Conservation (phyloP, 1,284 basidiomycete genomes). For the Cystobasidium sp. region DNA sequence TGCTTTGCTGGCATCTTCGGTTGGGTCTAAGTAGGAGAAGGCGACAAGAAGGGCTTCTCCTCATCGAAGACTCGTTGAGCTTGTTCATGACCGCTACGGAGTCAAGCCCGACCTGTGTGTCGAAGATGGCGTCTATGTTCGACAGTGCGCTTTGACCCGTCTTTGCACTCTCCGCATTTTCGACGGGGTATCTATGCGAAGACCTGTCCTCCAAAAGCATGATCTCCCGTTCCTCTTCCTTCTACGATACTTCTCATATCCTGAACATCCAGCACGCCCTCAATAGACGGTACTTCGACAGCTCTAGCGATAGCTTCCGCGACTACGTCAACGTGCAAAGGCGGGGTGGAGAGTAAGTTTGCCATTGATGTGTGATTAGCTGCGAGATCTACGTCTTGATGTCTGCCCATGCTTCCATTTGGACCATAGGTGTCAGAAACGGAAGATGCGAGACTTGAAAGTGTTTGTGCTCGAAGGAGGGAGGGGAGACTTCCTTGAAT, state of each 20-base stretch:
- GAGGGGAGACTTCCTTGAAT: slow-evolving; percentile 64
- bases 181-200: neutral
- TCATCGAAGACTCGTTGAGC: no score
- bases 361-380: slow-evolving; percentile 68
- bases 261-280: slow-evolving; percentile 73
- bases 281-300: slow-evolving; percentile 62
- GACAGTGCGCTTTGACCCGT: neutral
- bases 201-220: neutral
- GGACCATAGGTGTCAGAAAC: slow-evolving; percentile 23
- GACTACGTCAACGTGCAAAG: slow-evolving; percentile 95
- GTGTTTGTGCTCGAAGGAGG: slow-evolving; percentile 40
- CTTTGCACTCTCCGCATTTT: neutral
- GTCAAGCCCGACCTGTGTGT: no score
- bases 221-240: slow-evolving; percentile 19
- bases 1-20: no score
- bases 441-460: slow-evolving; percentile 50
- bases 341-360: slow-evolving; percentile 76
- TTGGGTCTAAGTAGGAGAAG: no score
- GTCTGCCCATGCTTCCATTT: neutral
- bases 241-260: slow-evolving; percentile 74
- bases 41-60: no score
- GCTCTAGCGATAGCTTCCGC: slow-evolving; percentile 74
- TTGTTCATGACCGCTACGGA: no score
- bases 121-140: neutral
- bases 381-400: slow-evolving; percentile 28